A percentile compares a stretch with the other conserved stretches of the same genome.
Conservation (phyloP, 2,329 filamentous ascomycete genomes). For the Claviceps arundinis region DNA sequence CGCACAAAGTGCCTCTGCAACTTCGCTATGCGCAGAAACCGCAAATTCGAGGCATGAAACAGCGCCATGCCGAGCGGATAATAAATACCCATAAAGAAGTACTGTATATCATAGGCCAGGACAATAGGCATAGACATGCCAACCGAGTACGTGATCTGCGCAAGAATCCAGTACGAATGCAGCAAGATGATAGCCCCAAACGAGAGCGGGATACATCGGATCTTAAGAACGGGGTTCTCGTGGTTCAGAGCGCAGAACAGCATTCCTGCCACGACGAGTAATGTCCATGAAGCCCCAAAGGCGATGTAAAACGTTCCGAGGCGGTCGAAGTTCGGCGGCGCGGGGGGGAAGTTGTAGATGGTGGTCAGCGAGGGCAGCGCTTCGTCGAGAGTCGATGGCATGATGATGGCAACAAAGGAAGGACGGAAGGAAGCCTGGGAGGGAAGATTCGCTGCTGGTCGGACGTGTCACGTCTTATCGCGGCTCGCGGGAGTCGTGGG, state of each 20-base stretch:
- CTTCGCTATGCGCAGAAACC: constrained; percentile 43
- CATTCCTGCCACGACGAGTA: constrained; percentile 21
- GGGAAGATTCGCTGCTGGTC: not conserved
- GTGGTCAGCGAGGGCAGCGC: not conserved
- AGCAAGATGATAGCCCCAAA: constrained; percentile 23
- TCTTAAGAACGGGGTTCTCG: constrained; percentile 21
- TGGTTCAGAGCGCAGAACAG: constrained; percentile 21
- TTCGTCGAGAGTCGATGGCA: not conserved
- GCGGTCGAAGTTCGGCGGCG: constrained; percentile 14
- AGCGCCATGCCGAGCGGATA: constrained; percentile 52
- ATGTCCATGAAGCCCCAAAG: constrained; percentile 16
- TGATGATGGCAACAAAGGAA: no score
- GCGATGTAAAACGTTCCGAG: constrained; percentile 18
- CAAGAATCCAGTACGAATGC: constrained; percentile 25
- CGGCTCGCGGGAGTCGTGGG: not conserved
- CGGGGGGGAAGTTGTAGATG: constrained; percentile 9
- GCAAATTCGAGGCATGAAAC: constrained; percentile 50
- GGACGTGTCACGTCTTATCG: not conserved
- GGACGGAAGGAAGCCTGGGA: no score
- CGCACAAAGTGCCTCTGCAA: constrained; percentile 17
- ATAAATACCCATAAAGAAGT: constrained; percentile 52
- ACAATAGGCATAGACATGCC: constrained; percentile 26
- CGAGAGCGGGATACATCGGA: constrained; percentile 23
- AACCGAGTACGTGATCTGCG: constrained; percentile 29
- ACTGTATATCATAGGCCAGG: constrained; percentile 37